Evolutionary conservation across 768 basidiomycete species (phyloP).

Genomic region (Mycena albidolilacea): DNA sequence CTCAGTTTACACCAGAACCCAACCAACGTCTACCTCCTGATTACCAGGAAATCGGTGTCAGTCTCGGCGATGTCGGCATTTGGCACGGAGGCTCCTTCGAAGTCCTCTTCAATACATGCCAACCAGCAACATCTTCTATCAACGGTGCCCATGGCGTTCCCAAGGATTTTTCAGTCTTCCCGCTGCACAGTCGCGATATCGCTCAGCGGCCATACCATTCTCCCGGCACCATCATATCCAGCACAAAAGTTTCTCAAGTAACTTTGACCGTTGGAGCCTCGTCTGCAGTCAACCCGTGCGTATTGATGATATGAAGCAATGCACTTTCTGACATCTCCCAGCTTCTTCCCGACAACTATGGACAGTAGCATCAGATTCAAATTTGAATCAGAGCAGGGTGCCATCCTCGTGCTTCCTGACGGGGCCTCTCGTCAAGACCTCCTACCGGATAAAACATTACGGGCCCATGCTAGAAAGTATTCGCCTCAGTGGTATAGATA

Average conservation of each 20-base stretch:
- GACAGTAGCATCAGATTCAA: conserved; percentile 28
- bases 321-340: background rate
- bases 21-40: conserved; percentile 18
- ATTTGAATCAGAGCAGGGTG: conserved; percentile 33
- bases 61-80: conserved; percentile 29
- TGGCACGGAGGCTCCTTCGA: conserved; percentile 27
- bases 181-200: conserved; percentile 1
- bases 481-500: conserved; percentile 2
- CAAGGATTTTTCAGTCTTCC: conserved; percentile 10
- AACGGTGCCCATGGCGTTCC: conserved; percentile 25
- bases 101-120: conserved; percentile 28
- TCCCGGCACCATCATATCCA: conserved; percentile 11
- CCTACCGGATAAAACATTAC: conserved; percentile 21
- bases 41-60: conserved; percentile 15
- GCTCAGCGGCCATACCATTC: conserved; percentile 11
- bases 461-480: conserved; percentile 28
- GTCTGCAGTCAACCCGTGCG: conserved; percentile 23
- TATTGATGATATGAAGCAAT: too few relatives aligned
- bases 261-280: background rate
- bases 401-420: conserved; percentile 39
- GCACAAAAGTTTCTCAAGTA: background rate
- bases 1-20: conserved; percentile 28
- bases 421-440: conserved; percentile 38
- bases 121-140: conserved; percentile 6
- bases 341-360: conserved; percentile 14